Base-by-base conservation (phyloP, 768 basidiomycete genomes). In the Mycena pura region DNA sequence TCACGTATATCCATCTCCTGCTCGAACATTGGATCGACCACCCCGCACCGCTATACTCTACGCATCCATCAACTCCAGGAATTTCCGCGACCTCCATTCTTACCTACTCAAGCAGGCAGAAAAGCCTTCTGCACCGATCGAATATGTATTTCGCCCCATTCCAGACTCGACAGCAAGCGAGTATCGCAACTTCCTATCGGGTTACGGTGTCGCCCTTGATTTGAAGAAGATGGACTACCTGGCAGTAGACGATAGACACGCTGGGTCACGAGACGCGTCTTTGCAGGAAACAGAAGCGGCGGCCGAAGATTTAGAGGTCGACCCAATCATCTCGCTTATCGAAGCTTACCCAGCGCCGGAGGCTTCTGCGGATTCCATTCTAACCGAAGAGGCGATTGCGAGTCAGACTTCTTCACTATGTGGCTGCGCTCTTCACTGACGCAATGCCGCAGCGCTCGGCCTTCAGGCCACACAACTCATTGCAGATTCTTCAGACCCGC, bases 141-240 rank as follows among this genome's bases (percentile, higher is more conserved):
- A 89, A 73, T 95, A 94, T 68, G 80, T 95, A 28, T 81, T 95
- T 50, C 84, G 95, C n/a, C 85, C 87, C 56, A 77, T 84, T 4
- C 87, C 89, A 55, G 6, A 57, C 56, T 11, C 48, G 67, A 0
- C 27, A 2, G 32, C 14, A 9, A 10, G 9, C 2, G 49, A 38
- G 9, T 68, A 68, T 21, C 70, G 75, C 5, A 83, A 75, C 58
- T 81, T 83, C 68, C 77, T 99, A 8, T 87, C 91, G 3, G 96
- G 96, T 5, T 99, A 94, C 67, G 97, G 97, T 3, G 96, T 96
- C 7, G 83, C 91, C 21, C 78, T 99, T 52, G 94, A 96, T 66
- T 75, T 99, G 67, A 99, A 99, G 81, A 97, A 96, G 78, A 97
- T 87, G 82, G 97, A 99, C 68, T 99, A 99, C 71, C 84, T 98